A percentile compares a stretch with the other conserved stretches of the same genome.
phyloP scores from a whole-genome alignment of 176 grass and related monocot species.

The Miscanthus lutarioriparius region DNA sequence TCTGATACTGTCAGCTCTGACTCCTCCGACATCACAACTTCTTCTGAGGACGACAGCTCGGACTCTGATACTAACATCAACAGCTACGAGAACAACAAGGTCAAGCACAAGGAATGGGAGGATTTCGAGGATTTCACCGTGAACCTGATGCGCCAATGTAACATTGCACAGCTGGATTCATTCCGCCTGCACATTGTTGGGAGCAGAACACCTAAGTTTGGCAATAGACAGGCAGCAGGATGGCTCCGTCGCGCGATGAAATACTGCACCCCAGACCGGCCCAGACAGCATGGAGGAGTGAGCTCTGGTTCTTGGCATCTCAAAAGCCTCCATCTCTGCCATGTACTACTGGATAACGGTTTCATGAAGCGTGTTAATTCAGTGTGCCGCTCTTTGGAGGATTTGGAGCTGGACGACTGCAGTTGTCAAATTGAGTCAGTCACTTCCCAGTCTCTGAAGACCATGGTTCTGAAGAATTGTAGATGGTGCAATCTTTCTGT shows the following conservation, averaged over 20 bases:
- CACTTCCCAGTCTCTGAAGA: neutral
- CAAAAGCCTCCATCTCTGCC: neutral
- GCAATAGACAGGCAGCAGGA: neutral
- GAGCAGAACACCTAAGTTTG: neutral
- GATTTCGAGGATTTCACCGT: neutral
- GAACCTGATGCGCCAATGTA: neutral
- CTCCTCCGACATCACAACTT: neutral
- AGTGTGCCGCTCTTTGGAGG: neutral
- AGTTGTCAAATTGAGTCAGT: neutral
- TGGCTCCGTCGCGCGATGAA: conserved; percentile 30
- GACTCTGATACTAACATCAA: neutral
- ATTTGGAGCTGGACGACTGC: neutral
- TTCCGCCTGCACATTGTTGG: neutral
- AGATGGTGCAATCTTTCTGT: neutral
- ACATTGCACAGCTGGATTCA: neutral
- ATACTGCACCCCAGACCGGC: neutral
- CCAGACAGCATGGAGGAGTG: neutral
- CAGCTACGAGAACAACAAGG: neutral
- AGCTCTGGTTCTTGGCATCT: conserved; percentile 13
- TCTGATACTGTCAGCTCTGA: neutral
- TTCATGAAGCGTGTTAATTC: neutral
- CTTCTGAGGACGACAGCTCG: neutral
- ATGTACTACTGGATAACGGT: neutral
- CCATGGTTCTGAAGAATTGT: neutral
- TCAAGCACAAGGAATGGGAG: neutral